phyloP scores from a whole-genome alignment of 1,284 basidiomycete genomes.

The Irpex sp. region DNA sequence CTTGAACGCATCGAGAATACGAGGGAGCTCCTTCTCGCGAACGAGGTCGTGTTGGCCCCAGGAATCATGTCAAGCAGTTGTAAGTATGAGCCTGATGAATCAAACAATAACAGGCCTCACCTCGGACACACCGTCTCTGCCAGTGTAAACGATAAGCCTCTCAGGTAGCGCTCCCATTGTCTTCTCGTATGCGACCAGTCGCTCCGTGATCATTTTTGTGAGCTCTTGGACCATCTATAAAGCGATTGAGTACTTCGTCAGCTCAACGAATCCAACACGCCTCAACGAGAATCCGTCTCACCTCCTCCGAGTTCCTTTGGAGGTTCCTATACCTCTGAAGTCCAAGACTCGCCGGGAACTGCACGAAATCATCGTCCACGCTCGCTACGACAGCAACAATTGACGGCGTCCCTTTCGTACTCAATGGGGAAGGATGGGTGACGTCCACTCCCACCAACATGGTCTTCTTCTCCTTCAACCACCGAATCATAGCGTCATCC shows the following conservation, averaged over 20 bases:
- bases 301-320: constrained; percentile 49
- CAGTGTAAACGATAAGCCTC: constrained; percentile 65
- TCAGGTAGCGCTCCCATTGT: constrained; percentile 54
- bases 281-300: constrained; percentile 23
- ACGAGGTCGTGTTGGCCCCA: constrained; percentile 69
- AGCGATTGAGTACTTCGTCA: background rate
- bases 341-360: constrained; percentile 67
- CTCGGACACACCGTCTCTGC: constrained; percentile 77
- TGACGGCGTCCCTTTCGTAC: constrained; percentile 62
- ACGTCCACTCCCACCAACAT: constrained; percentile 84
- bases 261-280: background rate
- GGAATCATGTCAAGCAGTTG: background rate
- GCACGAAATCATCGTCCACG: constrained; percentile 59
- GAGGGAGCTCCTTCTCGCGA: constrained; percentile 51
- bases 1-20: constrained; percentile 55
- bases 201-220: constrained; percentile 62
- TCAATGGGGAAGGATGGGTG: constrained; percentile 62
- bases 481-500: constrained; percentile 41
- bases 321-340: constrained; percentile 50
- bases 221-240: constrained; percentile 65
- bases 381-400: constrained; percentile 78
- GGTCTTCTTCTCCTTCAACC: constrained; percentile 62
- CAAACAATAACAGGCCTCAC: constrained; percentile 31
- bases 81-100: background rate
- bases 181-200: constrained; percentile 53